Percentiles rank a stretch among this genome's conserved stretches.
Evolutionary conservation across 768 basidiomycete genomes (phyloP).

Genomic region (Strobilomyces confusus): DNA sequence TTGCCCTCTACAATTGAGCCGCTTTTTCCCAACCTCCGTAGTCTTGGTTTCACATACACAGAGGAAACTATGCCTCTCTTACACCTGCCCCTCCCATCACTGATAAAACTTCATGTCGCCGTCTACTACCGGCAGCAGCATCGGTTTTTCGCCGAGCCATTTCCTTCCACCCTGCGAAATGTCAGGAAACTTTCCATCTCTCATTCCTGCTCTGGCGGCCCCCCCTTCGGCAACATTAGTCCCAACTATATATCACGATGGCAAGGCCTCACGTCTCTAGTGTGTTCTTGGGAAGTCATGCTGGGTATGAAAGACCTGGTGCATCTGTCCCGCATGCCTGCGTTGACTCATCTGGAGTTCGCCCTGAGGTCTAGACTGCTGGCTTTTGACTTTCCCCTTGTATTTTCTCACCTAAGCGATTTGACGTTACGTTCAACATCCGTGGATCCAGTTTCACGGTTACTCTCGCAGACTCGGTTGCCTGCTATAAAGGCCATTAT

Average conservation of each 20-base stretch:
- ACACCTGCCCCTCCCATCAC: no score
- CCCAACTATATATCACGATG: background rate
- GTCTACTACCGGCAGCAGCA: background rate
- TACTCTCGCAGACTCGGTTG: background rate
- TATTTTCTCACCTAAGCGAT: background rate
- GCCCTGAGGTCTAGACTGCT: no score
- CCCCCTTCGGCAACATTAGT: no score
- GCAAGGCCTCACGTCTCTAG: background rate
- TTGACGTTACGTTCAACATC: background rate
- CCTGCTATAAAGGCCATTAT: background rate
- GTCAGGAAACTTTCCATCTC: background rate
- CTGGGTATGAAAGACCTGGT: background rate
- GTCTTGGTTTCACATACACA: no score
- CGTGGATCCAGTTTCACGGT: background rate
- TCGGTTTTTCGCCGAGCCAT: background rate
- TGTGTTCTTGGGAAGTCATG: background rate
- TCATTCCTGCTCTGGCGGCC: background rate
- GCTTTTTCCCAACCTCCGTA: background rate
- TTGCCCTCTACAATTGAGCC: background rate
- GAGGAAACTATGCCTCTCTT: no score
- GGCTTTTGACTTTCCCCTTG: background rate
- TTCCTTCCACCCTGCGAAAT: background rate
- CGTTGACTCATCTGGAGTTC: background rate
- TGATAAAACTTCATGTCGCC: no score
- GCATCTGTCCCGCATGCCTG: constrained; percentile 3